These are phyloP conservation scores for Chaetomidium leptoderma DNA, from an alignment of 495 filamentous ascomycete species.

Conservation along the genomic window DNA sequence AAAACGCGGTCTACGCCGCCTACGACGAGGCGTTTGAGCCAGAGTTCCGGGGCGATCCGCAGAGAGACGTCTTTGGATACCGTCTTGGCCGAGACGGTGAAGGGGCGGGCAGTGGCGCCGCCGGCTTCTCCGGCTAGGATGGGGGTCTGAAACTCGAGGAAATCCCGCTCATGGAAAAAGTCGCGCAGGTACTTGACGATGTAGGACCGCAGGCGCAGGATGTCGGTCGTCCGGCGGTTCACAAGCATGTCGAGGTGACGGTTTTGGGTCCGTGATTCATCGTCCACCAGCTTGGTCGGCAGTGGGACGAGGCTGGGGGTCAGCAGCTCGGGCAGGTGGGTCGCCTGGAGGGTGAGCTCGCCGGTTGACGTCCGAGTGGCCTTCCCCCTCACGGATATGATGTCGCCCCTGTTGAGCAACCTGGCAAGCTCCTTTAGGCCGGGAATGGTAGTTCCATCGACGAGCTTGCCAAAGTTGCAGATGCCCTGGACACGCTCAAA, in stretches of 20 bases:
- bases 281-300: conserved; percentile 59
- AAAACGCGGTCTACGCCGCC: conserved; percentile 90
- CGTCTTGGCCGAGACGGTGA: conserved; percentile 72
- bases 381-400: conserved; percentile 67
- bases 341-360: conserved; percentile 72
- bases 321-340: conserved; percentile 62
- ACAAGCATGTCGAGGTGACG: conserved; percentile 81
- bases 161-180: conserved; percentile 64
- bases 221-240: conserved; percentile 59
- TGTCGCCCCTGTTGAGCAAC: conserved; percentile 66
- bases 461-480: conserved; percentile 58
- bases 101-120: conserved; percentile 82
- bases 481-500: conserved; percentile 67
- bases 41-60: conserved; percentile 87
- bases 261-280: conserved; percentile 60
- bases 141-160: conserved; percentile 86
- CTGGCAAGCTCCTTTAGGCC: conserved; percentile 56
- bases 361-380: conserved; percentile 67
- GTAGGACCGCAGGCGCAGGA: conserved; percentile 65
- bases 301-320: conserved; percentile 72
- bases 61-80: conserved; percentile 63
- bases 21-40: conserved; percentile 93
- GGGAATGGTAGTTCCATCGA: conserved; percentile 25
- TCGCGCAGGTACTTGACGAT: conserved; percentile 70
- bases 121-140: conserved; percentile 72